phyloP scores from a whole-genome alignment of 2,329 filamentous ascomycete species.

The Penicillium digitatum region DNA sequence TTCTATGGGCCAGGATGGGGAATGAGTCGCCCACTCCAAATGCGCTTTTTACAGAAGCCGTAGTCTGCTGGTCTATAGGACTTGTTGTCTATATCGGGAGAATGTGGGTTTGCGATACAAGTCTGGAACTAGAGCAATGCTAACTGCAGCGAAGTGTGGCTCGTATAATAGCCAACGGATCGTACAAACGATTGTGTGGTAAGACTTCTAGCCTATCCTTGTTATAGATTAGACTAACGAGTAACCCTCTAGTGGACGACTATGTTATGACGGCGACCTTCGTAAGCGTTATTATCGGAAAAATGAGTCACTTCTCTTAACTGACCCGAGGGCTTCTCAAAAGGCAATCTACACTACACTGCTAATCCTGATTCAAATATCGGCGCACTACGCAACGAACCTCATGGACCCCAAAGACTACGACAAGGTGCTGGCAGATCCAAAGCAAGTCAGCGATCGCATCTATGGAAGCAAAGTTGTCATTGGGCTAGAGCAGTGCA shows the following conservation, averaged over 20 bases:
- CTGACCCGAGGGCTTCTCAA: background rate
- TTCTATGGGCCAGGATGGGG: constrained; percentile 24
- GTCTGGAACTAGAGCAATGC: background rate
- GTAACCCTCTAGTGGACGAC: constrained; percentile 31
- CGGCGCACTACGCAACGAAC: constrained; percentile 37
- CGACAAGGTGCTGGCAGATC: constrained; percentile 29
- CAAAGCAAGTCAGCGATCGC: constrained; percentile 41
- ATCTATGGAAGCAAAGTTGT: constrained; percentile 50
- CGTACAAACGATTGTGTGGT: constrained; percentile 29
- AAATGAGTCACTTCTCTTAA: background rate
- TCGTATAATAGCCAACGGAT: constrained; percentile 29
- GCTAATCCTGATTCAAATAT: constrained; percentile 38
- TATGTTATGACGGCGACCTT: constrained; percentile 38
- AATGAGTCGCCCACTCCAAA: constrained; percentile 29
- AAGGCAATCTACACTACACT: constrained; percentile 37
- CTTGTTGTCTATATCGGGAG: constrained; percentile 28
- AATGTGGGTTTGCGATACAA: constrained; percentile 22
- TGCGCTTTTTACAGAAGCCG: constrained; percentile 28
- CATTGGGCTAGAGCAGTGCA: constrained; percentile 49
- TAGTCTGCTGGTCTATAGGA: constrained; percentile 32
- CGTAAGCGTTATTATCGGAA: constrained; percentile 25
- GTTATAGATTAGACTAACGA: background rate
- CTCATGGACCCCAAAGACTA: constrained; percentile 38
- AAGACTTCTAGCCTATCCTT: constrained; percentile 1
- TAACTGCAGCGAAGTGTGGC: constrained; percentile 20